Evolutionary conservation across 345 rosid species (phyloP).

Genomic region (Mangifera indica): DNA sequence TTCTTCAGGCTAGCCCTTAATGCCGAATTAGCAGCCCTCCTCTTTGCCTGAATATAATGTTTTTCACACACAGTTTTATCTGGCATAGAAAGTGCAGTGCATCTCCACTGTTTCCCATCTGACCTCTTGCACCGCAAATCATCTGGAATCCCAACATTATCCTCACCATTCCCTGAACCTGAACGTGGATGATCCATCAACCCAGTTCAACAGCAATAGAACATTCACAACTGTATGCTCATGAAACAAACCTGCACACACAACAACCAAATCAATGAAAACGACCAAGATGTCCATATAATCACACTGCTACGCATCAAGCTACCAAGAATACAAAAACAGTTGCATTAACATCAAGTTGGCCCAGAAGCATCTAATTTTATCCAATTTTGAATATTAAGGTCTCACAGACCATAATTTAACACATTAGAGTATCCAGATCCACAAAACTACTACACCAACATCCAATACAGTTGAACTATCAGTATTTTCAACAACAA

Average conservation of each 20-base stretch:
- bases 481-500: no score
- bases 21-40: constrained; percentile 91
- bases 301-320: no score
- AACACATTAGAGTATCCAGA: no score
- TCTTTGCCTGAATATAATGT: constrained; percentile 92
- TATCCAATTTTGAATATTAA: no score
- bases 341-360: no score
- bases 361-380: no score
- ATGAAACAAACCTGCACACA: not conserved
- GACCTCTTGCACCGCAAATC: constrained; percentile 98
- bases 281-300: not conserved
- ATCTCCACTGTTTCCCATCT: constrained; percentile 98
- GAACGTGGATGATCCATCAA: constrained; percentile 59
- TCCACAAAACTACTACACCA: no score
- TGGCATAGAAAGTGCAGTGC: constrained; percentile 96
- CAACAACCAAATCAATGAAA: not conserved
- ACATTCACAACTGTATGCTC: constrained; percentile 16
- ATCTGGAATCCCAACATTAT: constrained; percentile 71
- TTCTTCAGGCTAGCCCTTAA: constrained; percentile 81
- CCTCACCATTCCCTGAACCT: constrained; percentile 58
- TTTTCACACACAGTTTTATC: constrained; percentile 98
- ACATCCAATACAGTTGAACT: no score
- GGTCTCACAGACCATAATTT: no score
- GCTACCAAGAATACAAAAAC: no score
- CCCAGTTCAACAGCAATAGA: constrained; percentile 10